Conservation (phyloP, 768 basidiomycete species). For the Russula ochroleuca region DNA sequence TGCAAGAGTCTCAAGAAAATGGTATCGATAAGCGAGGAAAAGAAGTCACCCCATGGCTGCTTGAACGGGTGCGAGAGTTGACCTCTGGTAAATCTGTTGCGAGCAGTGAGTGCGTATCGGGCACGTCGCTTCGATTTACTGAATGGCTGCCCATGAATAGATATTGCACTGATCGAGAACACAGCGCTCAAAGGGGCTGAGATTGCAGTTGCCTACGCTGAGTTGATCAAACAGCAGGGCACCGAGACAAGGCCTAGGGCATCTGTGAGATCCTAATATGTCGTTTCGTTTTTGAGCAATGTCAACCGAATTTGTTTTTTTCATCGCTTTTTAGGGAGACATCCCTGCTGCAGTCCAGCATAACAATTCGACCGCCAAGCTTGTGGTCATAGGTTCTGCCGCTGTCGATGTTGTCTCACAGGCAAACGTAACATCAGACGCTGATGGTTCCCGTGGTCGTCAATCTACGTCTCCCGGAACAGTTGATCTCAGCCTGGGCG, state of each 20-base stretch:
- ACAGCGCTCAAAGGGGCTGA: constrained; percentile 75
- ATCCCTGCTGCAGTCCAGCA: background rate
- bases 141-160: constrained; percentile 35
- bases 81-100: constrained; percentile 69
- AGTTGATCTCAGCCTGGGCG: constrained; percentile 71
- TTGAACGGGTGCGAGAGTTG: constrained; percentile 76
- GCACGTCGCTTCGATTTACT: background rate
- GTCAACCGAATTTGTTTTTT: background rate
- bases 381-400: constrained; percentile 79
- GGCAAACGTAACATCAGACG: constrained; percentile 33
- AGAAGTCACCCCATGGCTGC: constrained; percentile 91
- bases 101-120: constrained; percentile 49
- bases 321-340: constrained; percentile 7
- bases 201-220: constrained; percentile 74
- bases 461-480: constrained; percentile 79
- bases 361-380: constrained; percentile 36
- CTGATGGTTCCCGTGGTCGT: constrained; percentile 37
- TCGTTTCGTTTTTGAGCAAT: background rate
- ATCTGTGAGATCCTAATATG: constrained; percentile 13
- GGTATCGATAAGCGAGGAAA: constrained; percentile 81
- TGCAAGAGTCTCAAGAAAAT: constrained; percentile 75
- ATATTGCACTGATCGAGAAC: constrained; percentile 86
- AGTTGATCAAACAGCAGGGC: constrained; percentile 35
- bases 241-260: background rate
- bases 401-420: constrained; percentile 84